These are phyloP conservation scores for Knoxdaviesia proteae DNA, from an alignment of 2,329 filamentous ascomycete genomes.

Conservation along the genomic window DNA sequence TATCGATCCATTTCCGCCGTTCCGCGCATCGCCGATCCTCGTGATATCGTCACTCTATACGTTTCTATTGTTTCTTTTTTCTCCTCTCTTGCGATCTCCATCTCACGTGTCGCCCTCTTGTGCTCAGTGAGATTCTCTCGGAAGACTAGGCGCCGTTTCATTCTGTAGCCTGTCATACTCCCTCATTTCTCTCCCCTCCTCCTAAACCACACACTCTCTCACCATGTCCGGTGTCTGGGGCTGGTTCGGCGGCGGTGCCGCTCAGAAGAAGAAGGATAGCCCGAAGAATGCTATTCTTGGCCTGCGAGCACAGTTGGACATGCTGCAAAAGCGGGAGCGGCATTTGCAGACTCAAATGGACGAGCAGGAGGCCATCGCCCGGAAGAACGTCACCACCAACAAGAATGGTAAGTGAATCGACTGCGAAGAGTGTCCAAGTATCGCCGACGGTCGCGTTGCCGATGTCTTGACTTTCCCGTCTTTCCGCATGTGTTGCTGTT, in stretches of 20 bases:
- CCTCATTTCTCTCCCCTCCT: neutral
- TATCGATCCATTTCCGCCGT: conserved; percentile 1
- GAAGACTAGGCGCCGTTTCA: neutral
- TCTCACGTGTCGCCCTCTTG: neutral
- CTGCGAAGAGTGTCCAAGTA: conserved; percentile 3
- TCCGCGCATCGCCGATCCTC: neutral
- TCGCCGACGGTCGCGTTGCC: neutral
- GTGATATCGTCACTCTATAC: neutral
- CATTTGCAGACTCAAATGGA: conserved; percentile 83
- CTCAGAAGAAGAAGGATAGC: conserved; percentile 74
- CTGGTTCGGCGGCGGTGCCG: conserved; percentile 76
- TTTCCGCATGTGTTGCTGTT: too few species aligned
- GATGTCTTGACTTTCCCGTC: too few species aligned
- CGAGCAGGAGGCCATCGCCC: conserved; percentile 72
- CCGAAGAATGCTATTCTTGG: conserved; percentile 92
- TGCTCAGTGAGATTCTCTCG: neutral
- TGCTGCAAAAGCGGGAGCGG: conserved; percentile 91
- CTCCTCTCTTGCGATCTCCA: neutral
- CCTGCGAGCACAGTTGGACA: conserved; percentile 76
- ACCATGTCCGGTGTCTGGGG: conserved; percentile 30
- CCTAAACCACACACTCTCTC: neutral
- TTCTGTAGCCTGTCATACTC: neutral
- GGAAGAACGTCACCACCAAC: conserved; percentile 75
- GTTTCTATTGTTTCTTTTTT: conserved; percentile 1
- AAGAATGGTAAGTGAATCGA: conserved; percentile 53